Evolutionary conservation across 805 yeast genomes (phyloP).

Genomic region (Clavispora vitiphila): DNA sequence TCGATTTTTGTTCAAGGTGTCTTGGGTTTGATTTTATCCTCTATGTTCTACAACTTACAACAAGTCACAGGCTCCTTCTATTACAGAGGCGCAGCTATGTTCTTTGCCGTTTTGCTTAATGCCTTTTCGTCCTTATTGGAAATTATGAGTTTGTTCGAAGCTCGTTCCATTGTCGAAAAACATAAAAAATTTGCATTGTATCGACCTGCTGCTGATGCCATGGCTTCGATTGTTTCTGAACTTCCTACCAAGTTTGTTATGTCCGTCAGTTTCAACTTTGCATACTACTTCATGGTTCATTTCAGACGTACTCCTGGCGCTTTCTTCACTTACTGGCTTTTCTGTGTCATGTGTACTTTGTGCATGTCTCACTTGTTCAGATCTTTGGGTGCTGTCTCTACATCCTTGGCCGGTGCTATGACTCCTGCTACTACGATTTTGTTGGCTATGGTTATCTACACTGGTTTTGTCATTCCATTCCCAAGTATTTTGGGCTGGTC

Average conservation of each 20-base stretch:
- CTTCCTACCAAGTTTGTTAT: slow-evolving; percentile 52
- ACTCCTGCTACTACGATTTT: slow-evolving; percentile 42
- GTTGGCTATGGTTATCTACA: slow-evolving; percentile 51
- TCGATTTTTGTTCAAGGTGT: slow-evolving; percentile 48
- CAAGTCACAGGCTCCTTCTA: slow-evolving; percentile 51
- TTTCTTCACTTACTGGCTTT: slow-evolving; percentile 35
- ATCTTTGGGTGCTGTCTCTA: slow-evolving; percentile 39
- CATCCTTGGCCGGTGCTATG: slow-evolving; percentile 38
- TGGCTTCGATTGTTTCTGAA: slow-evolving; percentile 56
- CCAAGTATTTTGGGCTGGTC: slow-evolving; percentile 32
- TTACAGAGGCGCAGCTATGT: slow-evolving; percentile 60
- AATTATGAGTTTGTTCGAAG: slow-evolving; percentile 52
- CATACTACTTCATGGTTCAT: slow-evolving; percentile 26
- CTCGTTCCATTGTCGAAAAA: slow-evolving; percentile 62
- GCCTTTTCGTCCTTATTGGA: slow-evolving; percentile 59
- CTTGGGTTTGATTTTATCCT: slow-evolving; percentile 57
- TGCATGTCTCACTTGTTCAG: slow-evolving; percentile 39
- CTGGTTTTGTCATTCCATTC: slow-evolving; percentile 42
- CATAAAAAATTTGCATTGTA: slow-evolving; percentile 70
- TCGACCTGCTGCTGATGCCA: slow-evolving; percentile 69
- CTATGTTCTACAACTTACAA: slow-evolving; percentile 50
- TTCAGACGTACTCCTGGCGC: slow-evolving; percentile 33
- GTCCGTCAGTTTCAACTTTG: slow-evolving; percentile 30
- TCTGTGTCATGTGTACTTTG: slow-evolving; percentile 19
- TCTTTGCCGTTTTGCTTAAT: slow-evolving; percentile 56